These are phyloP conservation scores for Trichoderma reesei DNA, from an alignment of 495 filamentous ascomycete genomes.

Conservation along the genomic window DNA sequence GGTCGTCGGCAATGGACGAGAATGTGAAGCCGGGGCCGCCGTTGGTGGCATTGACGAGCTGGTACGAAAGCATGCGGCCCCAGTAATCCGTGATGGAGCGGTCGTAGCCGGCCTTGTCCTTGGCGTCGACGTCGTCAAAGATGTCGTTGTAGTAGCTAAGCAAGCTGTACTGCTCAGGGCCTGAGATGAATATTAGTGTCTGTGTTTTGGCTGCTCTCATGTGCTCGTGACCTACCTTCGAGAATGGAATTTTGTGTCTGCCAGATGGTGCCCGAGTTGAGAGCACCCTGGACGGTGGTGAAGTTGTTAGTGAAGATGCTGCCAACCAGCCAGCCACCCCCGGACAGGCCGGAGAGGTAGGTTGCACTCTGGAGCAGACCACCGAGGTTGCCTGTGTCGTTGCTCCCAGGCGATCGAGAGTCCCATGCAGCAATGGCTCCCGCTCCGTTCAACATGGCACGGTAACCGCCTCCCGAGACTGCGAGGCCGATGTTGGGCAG, in stretches of 20 bases:
- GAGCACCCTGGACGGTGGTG: constrained; percentile 53
- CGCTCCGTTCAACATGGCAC: constrained; percentile 82
- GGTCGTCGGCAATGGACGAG: constrained; percentile 68
- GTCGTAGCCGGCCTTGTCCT: constrained; percentile 62
- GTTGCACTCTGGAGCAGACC: constrained; percentile 78
- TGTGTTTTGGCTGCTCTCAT: neutral
- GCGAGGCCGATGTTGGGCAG: constrained; percentile 59
- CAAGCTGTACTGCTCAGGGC: constrained; percentile 29
- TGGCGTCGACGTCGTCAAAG: constrained; percentile 49
- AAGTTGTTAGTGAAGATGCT: constrained; percentile 89
- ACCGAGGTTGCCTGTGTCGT: constrained; percentile 60
- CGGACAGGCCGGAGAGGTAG: constrained; percentile 77
- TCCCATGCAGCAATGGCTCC: constrained; percentile 83
- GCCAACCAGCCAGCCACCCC: constrained; percentile 81
- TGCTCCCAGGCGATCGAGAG: constrained; percentile 57
- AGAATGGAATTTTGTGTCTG: constrained; percentile 72
- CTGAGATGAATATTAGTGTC: constrained; percentile 9
- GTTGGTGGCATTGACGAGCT: constrained; percentile 67
- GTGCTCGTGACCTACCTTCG: constrained; percentile 19
- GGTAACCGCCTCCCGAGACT: constrained; percentile 63
- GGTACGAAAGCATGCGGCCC: constrained; percentile 69
- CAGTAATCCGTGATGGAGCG: constrained; percentile 82
- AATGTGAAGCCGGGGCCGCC: constrained; percentile 78
- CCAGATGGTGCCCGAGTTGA: constrained; percentile 53
- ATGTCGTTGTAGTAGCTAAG: constrained; percentile 62